Conservation (phyloP, 148 eudicot species). For the Camellia granthamiana region DNA sequence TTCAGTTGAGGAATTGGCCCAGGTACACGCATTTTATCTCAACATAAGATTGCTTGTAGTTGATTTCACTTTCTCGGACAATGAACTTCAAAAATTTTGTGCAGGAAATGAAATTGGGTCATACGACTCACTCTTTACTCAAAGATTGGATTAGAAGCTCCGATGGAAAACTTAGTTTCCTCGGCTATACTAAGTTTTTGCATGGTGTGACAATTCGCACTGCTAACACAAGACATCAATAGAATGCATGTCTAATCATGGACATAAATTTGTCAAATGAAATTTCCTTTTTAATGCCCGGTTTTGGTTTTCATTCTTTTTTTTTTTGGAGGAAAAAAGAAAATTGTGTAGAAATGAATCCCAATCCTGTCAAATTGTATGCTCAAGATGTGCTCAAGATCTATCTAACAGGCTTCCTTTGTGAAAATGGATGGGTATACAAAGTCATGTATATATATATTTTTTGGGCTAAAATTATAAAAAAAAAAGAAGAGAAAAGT, state of each 20-base stretch:
- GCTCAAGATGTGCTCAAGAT: background rate
- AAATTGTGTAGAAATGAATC: constrained; percentile 3
- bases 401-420: background rate
- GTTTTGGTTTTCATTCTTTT: background rate
- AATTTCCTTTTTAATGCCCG: background rate
- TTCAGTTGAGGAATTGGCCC: constrained; percentile 70
- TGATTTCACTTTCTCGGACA: background rate
- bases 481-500: too few species aligned
- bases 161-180: constrained; percentile 73
- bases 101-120: constrained; percentile 80
- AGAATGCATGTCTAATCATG: constrained; percentile 19
- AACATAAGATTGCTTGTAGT: background rate
- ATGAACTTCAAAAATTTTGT: background rate
- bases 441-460: background rate
- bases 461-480: too few species aligned
- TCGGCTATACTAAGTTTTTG: constrained; percentile 91
- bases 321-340: background rate
- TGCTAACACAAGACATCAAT: constrained; percentile 59
- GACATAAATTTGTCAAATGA: background rate
- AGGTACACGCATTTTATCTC: constrained; percentile 39
- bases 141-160: constrained; percentile 89
- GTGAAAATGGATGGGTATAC: background rate
- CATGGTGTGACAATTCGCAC: constrained; percentile 83
- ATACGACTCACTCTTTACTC: constrained; percentile 58
- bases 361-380: background rate